Conservation (phyloP, 2,329 filamentous ascomycete species). For the Hymenoscyphus linearis region DNA sequence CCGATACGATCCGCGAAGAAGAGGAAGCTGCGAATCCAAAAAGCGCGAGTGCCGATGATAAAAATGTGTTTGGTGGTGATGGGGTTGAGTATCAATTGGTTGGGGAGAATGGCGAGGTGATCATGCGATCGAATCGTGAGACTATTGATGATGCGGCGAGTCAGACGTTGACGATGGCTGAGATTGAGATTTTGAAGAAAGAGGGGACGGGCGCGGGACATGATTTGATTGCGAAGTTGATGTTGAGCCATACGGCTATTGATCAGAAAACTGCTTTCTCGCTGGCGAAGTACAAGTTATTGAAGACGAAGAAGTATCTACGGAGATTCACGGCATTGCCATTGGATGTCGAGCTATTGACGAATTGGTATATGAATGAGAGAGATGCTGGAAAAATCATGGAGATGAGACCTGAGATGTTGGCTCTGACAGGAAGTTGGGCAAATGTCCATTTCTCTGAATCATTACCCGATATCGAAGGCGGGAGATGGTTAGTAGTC, state of each 20-base stretch:
- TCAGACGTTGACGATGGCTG: slow-evolving; percentile 69
- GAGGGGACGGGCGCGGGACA: slow-evolving; percentile 73
- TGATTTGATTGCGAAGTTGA: slow-evolving; percentile 87
- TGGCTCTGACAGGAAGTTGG: slow-evolving; percentile 81
- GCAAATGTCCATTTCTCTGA: slow-evolving; percentile 71
- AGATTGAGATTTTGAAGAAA: slow-evolving; percentile 67
- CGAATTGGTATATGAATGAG: slow-evolving; percentile 72
- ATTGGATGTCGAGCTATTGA: slow-evolving; percentile 70
- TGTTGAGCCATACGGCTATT: slow-evolving; percentile 81
- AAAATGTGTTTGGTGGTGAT: slow-evolving; percentile 38
- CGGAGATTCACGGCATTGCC: slow-evolving; percentile 81
- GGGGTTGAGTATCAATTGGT: slow-evolving; percentile 43
- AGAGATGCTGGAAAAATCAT: slow-evolving; percentile 76
- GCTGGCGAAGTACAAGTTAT: slow-evolving; percentile 88
- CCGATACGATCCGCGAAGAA: slow-evolving; percentile 60
- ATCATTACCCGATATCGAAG: slow-evolving; percentile 19
- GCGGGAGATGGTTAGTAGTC: slow-evolving; percentile 58
- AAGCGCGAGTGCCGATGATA: slow-evolving; percentile 39
- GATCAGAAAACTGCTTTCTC: slow-evolving; percentile 95
- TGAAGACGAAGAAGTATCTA: slow-evolving; percentile 92
- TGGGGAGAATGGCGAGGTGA: slow-evolving; percentile 43
- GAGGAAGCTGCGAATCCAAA: slow-evolving; percentile 40
- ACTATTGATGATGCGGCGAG: slow-evolving; percentile 57
- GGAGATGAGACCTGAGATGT: slow-evolving; percentile 78
- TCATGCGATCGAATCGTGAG: slow-evolving; percentile 53